phyloP scores from a whole-genome alignment of 208 protist genomes.

The Leptomonas pyrrhocoris region DNA sequence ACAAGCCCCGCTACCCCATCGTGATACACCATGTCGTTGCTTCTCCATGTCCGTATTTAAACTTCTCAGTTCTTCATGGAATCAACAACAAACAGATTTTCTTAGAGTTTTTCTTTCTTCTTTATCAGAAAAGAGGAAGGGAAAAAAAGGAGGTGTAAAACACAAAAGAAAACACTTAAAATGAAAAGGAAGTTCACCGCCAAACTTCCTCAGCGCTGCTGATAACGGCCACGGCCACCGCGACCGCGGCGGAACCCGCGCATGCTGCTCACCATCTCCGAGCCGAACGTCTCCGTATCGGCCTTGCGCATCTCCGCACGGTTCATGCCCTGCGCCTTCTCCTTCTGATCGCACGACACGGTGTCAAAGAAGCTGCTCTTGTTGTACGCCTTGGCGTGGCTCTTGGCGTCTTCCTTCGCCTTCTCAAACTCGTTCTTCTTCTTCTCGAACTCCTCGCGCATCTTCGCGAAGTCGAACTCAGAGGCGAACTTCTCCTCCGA shows the following conservation, averaged over 20 bases:
- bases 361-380: constrained; percentile 90
- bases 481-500: constrained; percentile 85
- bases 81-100: background rate
- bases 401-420: constrained; percentile 84
- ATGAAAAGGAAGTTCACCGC: constrained; percentile 8
- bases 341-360: constrained; percentile 83
- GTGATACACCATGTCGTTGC: background rate
- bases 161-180: constrained; percentile 17
- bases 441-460: constrained; percentile 89
- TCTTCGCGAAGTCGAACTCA: constrained; percentile 90
- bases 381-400: constrained; percentile 77
- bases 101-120: constrained; percentile 7
- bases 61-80: no score
- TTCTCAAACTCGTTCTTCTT: constrained; percentile 90
- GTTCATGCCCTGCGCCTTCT: constrained; percentile 51
- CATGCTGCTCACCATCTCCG: constrained; percentile 86
- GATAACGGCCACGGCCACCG: constrained; percentile 67
- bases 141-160: background rate
- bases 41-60: background rate
- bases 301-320: constrained; percentile 83
- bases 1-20: background rate
- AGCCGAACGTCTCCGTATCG: constrained; percentile 86
- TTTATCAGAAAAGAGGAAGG: constrained; percentile 3
- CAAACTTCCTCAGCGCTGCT: constrained; percentile 43
- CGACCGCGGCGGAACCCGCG: constrained; percentile 72